Conservation (phyloP, 805 yeast species). For the Yarrowia hollandica region DNA sequence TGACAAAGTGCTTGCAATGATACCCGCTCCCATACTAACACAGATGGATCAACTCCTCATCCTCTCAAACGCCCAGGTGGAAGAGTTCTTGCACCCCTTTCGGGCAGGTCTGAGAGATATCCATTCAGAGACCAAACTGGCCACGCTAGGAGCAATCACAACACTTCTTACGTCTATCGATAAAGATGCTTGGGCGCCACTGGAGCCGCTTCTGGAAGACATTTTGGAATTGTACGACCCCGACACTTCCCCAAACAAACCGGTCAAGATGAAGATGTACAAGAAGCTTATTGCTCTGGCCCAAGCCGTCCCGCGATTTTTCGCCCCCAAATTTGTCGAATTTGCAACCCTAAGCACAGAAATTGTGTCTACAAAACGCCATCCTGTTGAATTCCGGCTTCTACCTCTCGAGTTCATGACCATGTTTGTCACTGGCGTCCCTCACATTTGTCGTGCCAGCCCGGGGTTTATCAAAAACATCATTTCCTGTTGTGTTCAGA, state of each 20-base stretch:
- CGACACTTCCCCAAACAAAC: slow-evolving; percentile 14
- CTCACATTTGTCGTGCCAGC: slow-evolving; percentile 23
- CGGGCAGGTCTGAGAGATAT: slow-evolving; percentile 15
- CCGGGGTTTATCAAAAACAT: slow-evolving; percentile 11
- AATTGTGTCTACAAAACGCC: slow-evolving; percentile 18
- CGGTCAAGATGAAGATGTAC: slow-evolving; percentile 8
- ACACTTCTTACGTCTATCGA: slow-evolving; percentile 5
- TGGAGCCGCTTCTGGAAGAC: slow-evolving; percentile 19
- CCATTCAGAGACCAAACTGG: slow-evolving; percentile 13
- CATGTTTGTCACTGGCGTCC: slow-evolving; percentile 23
- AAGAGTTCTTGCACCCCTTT: slow-evolving; percentile 19
- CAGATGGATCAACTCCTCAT: slow-evolving; percentile 27
- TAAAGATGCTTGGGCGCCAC: slow-evolving; percentile 2
- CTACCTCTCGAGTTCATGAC: slow-evolving; percentile 28
- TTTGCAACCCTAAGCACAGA: slow-evolving; percentile 10
- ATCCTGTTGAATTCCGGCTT: slow-evolving; percentile 22
- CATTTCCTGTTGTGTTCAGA: slow-evolving; percentile 10
- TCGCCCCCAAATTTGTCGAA: slow-evolving; percentile 12
- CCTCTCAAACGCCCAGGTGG: slow-evolving; percentile 20
- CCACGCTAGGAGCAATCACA: slow-evolving; percentile 2
- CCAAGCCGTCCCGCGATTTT: slow-evolving; percentile 4
- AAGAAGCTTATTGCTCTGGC: slow-evolving; percentile 19
- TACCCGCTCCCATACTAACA: background rate
- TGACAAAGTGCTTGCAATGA: background rate
- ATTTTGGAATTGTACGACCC: slow-evolving; percentile 9